phyloP scores from a whole-genome alignment of 495 filamentous ascomycete genomes.

The Haplographium delicatum region DNA sequence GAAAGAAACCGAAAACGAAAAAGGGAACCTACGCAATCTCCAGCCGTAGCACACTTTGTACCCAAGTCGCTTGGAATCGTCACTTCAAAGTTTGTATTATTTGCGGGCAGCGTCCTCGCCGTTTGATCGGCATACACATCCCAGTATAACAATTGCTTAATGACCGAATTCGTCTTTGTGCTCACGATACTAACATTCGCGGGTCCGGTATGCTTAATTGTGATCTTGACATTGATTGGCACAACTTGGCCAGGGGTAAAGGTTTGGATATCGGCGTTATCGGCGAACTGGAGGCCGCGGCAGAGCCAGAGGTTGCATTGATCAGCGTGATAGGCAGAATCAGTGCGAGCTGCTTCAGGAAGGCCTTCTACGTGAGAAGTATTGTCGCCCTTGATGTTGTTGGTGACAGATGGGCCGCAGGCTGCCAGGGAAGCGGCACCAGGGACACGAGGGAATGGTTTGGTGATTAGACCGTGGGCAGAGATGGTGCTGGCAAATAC shows the following conservation, averaged over 20 bases:
- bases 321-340: constrained; percentile 34
- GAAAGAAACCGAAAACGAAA: neutral
- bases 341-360: constrained; percentile 39
- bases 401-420: constrained; percentile 46
- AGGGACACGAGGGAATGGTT: constrained; percentile 43
- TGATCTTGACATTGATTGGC: constrained; percentile 34
- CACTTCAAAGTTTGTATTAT: constrained; percentile 60
- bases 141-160: constrained; percentile 50
- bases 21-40: constrained; percentile 45
- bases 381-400: constrained; percentile 43
- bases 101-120: constrained; percentile 39
- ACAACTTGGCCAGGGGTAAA: constrained; percentile 12
- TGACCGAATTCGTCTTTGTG: constrained; percentile 52
- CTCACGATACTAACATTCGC: constrained; percentile 68
- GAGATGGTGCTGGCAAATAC: constrained; percentile 38
- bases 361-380: constrained; percentile 55
- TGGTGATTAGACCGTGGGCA: constrained; percentile 48
- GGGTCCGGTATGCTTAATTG: constrained; percentile 56
- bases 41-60: constrained; percentile 50
- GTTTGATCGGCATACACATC: constrained; percentile 45
- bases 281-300: constrained; percentile 54
- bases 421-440: constrained; percentile 43
- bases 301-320: constrained; percentile 50
- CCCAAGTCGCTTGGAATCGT: constrained; percentile 56
- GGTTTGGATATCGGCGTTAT: constrained; percentile 30